Base-by-base conservation (phyloP, 2,329 filamentous ascomycete species). In the Botryosphaeria dothidea region DNA sequence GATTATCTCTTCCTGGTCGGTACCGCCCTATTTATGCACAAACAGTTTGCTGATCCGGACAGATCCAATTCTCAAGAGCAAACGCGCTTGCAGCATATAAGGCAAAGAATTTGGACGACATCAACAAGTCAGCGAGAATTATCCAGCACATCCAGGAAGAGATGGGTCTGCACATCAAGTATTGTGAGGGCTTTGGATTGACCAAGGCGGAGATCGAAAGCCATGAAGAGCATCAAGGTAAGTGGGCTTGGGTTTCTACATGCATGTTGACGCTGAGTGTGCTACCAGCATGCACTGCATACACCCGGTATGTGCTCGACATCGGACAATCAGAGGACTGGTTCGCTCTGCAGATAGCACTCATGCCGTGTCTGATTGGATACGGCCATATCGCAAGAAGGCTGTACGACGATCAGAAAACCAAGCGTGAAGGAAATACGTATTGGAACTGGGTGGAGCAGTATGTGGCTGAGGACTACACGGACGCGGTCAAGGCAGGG, bases 391-490 rank as follows among this genome's bases (percentile, higher is more conserved):
- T 96, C 66, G 94, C 92, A 5, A 84, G 84, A 71, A 85, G 92
- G 71, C 82, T 97, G 3, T 83, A 88, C 70, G 81, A 81, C 15
- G 88, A 91, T 67, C 79, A 84, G 56, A 82, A 80, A n/a, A 90
- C 88, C 38, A 71, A 80, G 56, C 83, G 83, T 43, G 82, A 90
- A 13, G 86, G 82, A 0, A 96, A 94, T 74, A 83, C 80, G 19
- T 98, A 96, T 80, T 95, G 91, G 90, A 85, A 88, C 51, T 98
- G 94, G 94, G 92, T 98, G 69, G 84, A 93, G 74, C 96, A 92
- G 72, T 98, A 97, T 73, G 86, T 91, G 17, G 90, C 89, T 2
- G 88, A 92, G 0, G 91, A 95, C 74, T 97, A 96, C 69, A 79
- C 83, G 0, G 83, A 88, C 67, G 91, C 92, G 5, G 91, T 96